Conservation (phyloP, 108 stramenopile genomes). For the Fragilariopsis cylindrus region DNA sequence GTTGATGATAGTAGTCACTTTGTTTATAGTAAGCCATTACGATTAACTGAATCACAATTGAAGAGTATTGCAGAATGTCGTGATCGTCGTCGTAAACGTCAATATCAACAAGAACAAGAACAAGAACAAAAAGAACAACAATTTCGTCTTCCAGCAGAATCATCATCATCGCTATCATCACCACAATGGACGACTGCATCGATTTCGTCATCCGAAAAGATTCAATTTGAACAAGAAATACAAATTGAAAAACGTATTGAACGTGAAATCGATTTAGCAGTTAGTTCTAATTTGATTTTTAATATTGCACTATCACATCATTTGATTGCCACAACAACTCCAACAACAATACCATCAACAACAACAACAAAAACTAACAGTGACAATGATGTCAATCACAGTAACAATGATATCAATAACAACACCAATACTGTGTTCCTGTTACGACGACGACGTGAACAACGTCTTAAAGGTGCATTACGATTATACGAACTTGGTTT, state of each 20-base stretch:
- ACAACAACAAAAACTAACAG: not conserved
- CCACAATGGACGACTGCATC: not conserved
- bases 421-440: not conserved
- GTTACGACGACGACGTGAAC: not conserved
- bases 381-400: not conserved
- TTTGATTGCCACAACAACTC: not conserved
- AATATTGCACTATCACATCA: conserved; percentile 21
- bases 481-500: conserved; percentile 22
- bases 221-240: not conserved
- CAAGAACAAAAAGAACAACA: not conserved
- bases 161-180: not conserved
- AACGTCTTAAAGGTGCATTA: conserved; percentile 18
- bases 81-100: not conserved
- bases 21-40: not conserved
- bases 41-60: not conserved
- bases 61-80: not conserved
- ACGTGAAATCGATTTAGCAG: not conserved
- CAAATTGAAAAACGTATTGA: not conserved
- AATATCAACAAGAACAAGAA: not conserved
- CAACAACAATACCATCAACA: conserved; percentile 2
- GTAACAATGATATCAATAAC: not conserved
- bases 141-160: not conserved
- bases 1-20: not conserved
- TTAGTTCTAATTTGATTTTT: conserved; percentile 13
- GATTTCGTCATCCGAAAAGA: not conserved